A percentile compares a stretch with the other conserved stretches of the same genome.
Evolutionary conservation across 768 basidiomycete genomes (phyloP).

Genomic region (Termitomyces sp.): DNA sequence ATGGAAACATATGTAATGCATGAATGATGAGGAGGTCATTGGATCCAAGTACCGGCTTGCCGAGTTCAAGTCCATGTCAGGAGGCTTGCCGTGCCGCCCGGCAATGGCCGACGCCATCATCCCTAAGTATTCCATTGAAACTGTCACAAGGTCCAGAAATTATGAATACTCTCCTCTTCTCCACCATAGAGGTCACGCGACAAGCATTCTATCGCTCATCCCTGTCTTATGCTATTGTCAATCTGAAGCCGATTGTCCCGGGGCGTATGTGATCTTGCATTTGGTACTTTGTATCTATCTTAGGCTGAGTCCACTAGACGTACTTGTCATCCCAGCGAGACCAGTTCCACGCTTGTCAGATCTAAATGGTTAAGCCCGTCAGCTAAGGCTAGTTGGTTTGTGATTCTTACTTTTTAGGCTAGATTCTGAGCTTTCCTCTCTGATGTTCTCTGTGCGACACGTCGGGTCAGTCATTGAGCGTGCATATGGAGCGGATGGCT

Average conservation of each 20-base stretch:
- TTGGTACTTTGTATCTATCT: neutral
- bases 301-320: slow-evolving; percentile 36
- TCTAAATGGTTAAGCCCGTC: slow-evolving; percentile 36
- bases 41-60: neutral
- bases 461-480: slow-evolving; percentile 80
- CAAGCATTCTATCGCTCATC: slow-evolving; percentile 71
- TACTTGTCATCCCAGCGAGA: slow-evolving; percentile 56
- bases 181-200: slow-evolving; percentile 73
- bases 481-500: slow-evolving; percentile 75
- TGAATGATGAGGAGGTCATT: neutral
- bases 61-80: too few relatives aligned
- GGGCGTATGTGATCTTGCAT: slow-evolving; percentile 68
- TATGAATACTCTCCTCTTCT: slow-evolving; percentile 51
- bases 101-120: neutral
- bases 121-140: too few relatives aligned
- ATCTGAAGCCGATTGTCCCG: slow-evolving; percentile 91
- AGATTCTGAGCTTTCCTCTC: slow-evolving; percentile 68
- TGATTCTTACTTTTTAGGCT: slow-evolving; percentile 6
- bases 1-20: too few relatives aligned
- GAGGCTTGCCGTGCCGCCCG: too few relatives aligned
- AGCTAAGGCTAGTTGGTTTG: neutral
- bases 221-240: slow-evolving; percentile 84
- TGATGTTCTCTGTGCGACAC: slow-evolving; percentile 76
- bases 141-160: neutral
- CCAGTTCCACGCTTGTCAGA: slow-evolving; percentile 55